Conservation (phyloP, 176 grass and related monocot genomes). For the Areca catechu region DNA sequence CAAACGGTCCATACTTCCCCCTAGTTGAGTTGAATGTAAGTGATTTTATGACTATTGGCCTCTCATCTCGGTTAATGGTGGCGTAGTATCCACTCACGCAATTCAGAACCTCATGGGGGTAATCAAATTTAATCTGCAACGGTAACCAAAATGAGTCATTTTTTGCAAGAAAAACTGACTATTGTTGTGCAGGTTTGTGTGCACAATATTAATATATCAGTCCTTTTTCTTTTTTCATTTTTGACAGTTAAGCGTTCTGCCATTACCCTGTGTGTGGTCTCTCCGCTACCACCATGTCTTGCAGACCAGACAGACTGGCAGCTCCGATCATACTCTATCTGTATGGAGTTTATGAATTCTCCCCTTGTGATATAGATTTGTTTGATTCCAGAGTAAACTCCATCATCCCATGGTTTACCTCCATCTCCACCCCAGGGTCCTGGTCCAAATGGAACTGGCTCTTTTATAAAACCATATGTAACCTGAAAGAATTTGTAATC, state of each 20-base stretch:
- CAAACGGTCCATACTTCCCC: conserved; percentile 79
- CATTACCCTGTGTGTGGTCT: conserved; percentile 59
- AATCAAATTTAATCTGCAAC: conserved; percentile 77
- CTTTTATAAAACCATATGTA: conserved; percentile 62
- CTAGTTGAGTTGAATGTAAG: conserved; percentile 56
- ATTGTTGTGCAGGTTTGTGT: too few species aligned
- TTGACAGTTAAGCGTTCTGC: too few species aligned
- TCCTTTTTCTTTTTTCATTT: too few species aligned
- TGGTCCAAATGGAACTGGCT: conserved; percentile 56
- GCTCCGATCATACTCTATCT: conserved; percentile 87
- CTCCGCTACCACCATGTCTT: conserved; percentile 56
- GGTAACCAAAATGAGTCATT: too few species aligned
- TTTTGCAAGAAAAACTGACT: too few species aligned
- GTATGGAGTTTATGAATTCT: conserved; percentile 63
- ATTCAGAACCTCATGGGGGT: conserved; percentile 70
- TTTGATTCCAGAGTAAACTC: conserved; percentile 73
- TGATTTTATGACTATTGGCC: conserved; percentile 46
- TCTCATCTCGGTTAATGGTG: conserved; percentile 24
- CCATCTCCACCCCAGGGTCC: conserved; percentile 92
- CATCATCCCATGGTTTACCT: conserved; percentile 78
- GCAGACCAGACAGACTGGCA: conserved; percentile 81
- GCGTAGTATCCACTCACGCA: conserved; percentile 78
- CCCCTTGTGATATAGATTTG: conserved; percentile 62
- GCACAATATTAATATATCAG: too few species aligned
- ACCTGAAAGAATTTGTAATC: conserved; percentile 22